A percentile compares a stretch with the other conserved stretches of the same genome.
Evolutionary conservation across 768 basidiomycete species (phyloP).

Genomic region (Pisolithus albus): DNA sequence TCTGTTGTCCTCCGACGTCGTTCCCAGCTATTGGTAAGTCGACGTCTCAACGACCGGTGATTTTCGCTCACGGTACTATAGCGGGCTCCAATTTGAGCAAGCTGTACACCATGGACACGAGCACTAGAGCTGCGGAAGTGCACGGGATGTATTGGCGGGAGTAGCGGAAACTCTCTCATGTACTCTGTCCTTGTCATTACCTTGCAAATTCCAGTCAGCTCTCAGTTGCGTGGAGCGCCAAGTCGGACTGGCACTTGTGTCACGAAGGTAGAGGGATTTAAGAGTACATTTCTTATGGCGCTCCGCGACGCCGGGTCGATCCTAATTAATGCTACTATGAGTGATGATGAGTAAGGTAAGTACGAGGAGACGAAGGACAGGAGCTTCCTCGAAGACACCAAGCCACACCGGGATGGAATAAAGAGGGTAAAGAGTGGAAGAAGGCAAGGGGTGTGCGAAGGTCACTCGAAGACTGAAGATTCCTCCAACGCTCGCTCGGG

Average conservation of each 20-base stretch:
- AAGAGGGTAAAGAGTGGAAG: constrained; percentile 11
- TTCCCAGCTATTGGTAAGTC: constrained; percentile 43
- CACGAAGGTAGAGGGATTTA: constrained; percentile 5
- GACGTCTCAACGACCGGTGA: background rate
- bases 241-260: no score
- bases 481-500: background rate
- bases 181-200: no score
- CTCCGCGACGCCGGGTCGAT: constrained; percentile 24
- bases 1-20: constrained; percentile 6
- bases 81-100: constrained; percentile 88
- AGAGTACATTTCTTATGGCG: constrained; percentile 23
- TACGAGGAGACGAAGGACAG: constrained; percentile 7
- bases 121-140: constrained; percentile 17
- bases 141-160: background rate
- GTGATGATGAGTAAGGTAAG: constrained; percentile 28
- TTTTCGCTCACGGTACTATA: constrained; percentile 23
- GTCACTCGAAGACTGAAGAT: background rate
- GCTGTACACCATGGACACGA: constrained; percentile 63
- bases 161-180: no score
- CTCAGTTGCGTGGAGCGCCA: no score
- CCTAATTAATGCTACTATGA: constrained; percentile 28
- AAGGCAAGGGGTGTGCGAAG: constrained; percentile 16
- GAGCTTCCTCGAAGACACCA: constrained; percentile 10
- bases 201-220: no score
- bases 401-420: constrained; percentile 1